Percentiles rank a stretch among this genome's conserved stretches.
phyloP scores from a whole-genome alignment of 192 early-diverging fungal genomes.

The Umbelopsis vinacea region DNA sequence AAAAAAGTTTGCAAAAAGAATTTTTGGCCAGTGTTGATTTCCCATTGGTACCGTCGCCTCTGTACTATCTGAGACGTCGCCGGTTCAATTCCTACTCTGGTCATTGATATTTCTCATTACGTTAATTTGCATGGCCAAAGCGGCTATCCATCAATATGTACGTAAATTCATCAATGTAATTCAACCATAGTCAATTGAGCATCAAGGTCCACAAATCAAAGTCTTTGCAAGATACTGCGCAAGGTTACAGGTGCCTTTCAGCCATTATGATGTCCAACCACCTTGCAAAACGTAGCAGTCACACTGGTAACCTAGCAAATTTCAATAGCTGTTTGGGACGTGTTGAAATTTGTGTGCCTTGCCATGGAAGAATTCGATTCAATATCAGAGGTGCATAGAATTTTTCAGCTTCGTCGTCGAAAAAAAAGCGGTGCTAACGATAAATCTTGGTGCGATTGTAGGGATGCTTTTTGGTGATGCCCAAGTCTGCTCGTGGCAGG shows the following conservation, averaged over 20 bases:
- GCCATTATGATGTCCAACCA: too few relatives aligned
- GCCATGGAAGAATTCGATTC: constrained; percentile 50
- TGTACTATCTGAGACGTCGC: background rate
- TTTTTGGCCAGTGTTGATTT: background rate
- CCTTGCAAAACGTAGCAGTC: too few relatives aligned
- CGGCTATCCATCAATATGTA: too few relatives aligned
- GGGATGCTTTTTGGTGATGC: constrained; percentile 49
- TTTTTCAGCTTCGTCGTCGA: background rate
- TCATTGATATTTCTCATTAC: too few relatives aligned
- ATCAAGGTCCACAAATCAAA: too few relatives aligned
- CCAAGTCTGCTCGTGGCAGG: constrained; percentile 10
- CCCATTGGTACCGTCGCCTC: background rate
- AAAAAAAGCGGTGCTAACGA: background rate
- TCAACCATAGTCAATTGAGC: too few relatives aligned
- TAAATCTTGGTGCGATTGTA: constrained; percentile 16
- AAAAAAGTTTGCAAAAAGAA: background rate
- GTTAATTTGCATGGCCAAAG: too few relatives aligned
- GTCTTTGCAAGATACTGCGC: too few relatives aligned
- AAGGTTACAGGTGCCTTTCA: too few relatives aligned
- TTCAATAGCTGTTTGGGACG: too few relatives aligned
- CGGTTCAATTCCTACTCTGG: constrained; percentile 2
- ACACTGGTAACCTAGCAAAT: too few relatives aligned
- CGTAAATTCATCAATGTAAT: too few relatives aligned
- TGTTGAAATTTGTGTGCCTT: background rate
- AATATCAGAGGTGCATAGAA: constrained; percentile 45